Percentiles rank a stretch among this genome's conserved stretches.
phyloP scores from a whole-genome alignment of 208 protist genomes.

The Naegleria gruberi region DNA sequence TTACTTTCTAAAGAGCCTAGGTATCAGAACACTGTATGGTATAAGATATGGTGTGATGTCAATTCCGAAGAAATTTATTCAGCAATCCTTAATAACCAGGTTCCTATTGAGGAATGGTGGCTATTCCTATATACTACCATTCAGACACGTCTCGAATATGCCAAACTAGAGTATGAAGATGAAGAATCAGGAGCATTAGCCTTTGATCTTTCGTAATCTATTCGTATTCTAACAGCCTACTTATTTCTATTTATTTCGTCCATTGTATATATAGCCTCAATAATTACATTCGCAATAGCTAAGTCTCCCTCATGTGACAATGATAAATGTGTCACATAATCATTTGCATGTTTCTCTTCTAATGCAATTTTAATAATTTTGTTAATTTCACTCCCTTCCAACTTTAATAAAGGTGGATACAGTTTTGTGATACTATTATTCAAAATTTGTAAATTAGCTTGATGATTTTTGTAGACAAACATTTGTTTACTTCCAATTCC shows the following conservation, averaged over 20 bases:
- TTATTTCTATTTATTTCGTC: too few species aligned
- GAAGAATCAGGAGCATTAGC: neutral
- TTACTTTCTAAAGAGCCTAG: neutral
- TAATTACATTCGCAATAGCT: neutral
- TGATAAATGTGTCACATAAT: neutral
- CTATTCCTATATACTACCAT: neutral
- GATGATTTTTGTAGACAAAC: neutral
- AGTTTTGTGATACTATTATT: neutral
- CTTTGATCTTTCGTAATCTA: too few species aligned
- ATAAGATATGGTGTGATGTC: neutral
- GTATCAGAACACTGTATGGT: neutral
- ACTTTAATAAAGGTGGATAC: neutral
- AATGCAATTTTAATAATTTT: neutral
- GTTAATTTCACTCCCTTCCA: neutral
- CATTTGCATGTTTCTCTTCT: neutral
- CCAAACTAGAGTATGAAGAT: neutral
- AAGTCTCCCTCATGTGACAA: neutral
- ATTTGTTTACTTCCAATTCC: conserved; percentile 16
- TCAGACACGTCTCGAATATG: neutral
- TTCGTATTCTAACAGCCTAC: too few species aligned
- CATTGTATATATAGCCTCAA: neutral
- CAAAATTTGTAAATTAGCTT: neutral
- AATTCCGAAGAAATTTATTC: neutral
- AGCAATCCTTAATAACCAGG: neutral
- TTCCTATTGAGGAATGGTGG: neutral